A percentile compares a stretch with the other conserved stretches of the same genome.
phyloP scores from a whole-genome alignment of 2,329 filamentous ascomycete genomes.

The Penicillium hordei region DNA sequence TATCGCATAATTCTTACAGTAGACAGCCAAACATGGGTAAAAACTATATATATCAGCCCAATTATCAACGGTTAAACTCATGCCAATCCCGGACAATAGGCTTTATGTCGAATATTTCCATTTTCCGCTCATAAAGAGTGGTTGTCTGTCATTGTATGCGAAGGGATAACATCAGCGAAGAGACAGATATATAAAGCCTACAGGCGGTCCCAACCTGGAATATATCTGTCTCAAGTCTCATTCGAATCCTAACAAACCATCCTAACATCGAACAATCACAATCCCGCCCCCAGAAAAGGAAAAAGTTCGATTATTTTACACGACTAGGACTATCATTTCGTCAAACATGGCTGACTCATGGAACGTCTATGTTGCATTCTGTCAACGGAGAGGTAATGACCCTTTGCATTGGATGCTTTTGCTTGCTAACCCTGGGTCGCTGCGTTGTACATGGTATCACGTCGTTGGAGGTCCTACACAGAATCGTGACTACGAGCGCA shows the following conservation, averaged over 20 bases:
- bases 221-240: not conserved
- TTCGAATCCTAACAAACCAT: not conserved
- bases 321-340: not conserved
- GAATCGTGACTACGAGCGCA: not conserved
- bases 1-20: not conserved
- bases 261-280: too few relatives aligned
- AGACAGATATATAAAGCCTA: not conserved
- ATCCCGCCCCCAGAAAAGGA: not conserved
- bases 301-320: not conserved
- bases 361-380: not conserved
- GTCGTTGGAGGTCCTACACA: not conserved
- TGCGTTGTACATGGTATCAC: not conserved
- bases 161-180: not conserved
- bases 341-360: not conserved
- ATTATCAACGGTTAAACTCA: not conserved
- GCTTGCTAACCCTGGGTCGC: not conserved
- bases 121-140: not conserved
- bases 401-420: constrained; percentile 1
- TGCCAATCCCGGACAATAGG: not conserved
- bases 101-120: not conserved
- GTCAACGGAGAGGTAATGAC: not conserved
- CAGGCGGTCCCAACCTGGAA: not conserved
- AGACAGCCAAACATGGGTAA: too few relatives aligned
- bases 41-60: not conserved
- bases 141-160: not conserved